Conservation (phyloP, 106 monocot genomes). For the Dioscorea zingiberensis region DNA sequence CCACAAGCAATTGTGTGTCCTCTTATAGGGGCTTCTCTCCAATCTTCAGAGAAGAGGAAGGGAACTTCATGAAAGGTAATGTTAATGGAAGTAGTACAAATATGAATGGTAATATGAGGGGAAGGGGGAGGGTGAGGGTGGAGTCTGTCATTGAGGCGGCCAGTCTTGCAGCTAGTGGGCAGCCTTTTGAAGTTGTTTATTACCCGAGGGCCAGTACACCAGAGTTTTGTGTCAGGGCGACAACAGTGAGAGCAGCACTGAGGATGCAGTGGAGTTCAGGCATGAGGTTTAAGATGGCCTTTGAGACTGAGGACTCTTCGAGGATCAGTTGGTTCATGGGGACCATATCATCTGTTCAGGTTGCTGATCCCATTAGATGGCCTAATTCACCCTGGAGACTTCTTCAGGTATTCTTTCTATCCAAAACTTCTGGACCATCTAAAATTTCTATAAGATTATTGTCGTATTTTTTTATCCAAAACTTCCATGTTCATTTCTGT, state of each 20-base stretch:
- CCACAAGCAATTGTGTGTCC: neutral
- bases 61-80: neutral
- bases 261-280: constrained; percentile 15
- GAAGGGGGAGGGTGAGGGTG: constrained; percentile 7
- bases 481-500: neutral
- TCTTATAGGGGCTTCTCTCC: neutral
- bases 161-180: constrained; percentile 4
- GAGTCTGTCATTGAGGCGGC: constrained; percentile 16
- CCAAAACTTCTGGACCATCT: neutral
- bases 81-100: neutral
- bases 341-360: constrained; percentile 5
- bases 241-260: constrained; percentile 2
- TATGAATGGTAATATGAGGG: neutral
- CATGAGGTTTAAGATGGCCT: constrained; percentile 11
- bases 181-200: constrained; percentile 8
- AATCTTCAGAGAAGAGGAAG: constrained; percentile 8
- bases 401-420: constrained; percentile 9
- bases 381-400: constrained; percentile 13
- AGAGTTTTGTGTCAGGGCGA: constrained; percentile 3
- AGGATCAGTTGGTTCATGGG: constrained; percentile 15
- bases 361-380: constrained; percentile 7
- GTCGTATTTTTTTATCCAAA: neutral
- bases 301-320: constrained; percentile 12
- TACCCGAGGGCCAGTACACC: constrained; percentile 14
- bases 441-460: neutral